Evolutionary conservation across 31 red algal species (phyloP).

Genomic region (Asparagopsis taxiformis): DNA sequence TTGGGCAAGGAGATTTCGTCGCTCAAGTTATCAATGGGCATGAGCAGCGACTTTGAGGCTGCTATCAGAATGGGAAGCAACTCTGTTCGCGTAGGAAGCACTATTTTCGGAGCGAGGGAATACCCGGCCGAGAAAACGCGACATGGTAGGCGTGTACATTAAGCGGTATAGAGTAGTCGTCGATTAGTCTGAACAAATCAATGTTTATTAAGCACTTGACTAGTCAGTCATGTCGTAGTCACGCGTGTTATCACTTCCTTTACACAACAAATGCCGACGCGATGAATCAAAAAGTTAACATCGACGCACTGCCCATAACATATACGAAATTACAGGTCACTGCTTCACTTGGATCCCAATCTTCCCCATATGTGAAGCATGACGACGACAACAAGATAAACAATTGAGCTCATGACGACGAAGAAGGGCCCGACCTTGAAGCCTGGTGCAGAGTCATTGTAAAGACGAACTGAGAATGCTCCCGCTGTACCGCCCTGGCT

Average conservation of each 20-base stretch:
- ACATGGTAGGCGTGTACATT: constrained; percentile 4
- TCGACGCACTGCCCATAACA: not conserved
- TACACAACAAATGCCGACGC: not conserved
- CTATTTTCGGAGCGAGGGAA: constrained; percentile 87
- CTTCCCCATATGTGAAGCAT: constrained; percentile 65
- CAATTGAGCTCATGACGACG: constrained; percentile 66
- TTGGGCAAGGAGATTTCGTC: constrained; percentile 16
- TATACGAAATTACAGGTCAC: not conserved
- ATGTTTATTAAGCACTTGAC: constrained; percentile 7
- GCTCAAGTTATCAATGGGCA: constrained; percentile 93
- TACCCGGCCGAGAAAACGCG: constrained; percentile 28
- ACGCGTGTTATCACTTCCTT: no score
- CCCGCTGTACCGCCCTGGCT: constrained; percentile 38
- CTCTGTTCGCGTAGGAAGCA: constrained; percentile 82
- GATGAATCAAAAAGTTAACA: not conserved
- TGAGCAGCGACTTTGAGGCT: constrained; percentile 92
- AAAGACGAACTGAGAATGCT: constrained; percentile 61
- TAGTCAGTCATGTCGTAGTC: no score
- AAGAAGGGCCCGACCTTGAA: constrained; percentile 70
- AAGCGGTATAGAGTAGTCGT: no score
- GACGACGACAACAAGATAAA: constrained; percentile 72
- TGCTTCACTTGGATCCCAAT: constrained; percentile 47
- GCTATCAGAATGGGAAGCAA: constrained; percentile 85
- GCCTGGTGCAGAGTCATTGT: constrained; percentile 67
- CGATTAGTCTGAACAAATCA: not conserved